Evolutionary conservation across 176 grass and related monocot species (phyloP), one percentile per base, ranked within the genome.

Genomic region (Cenchrus fungigraminus): DNA sequence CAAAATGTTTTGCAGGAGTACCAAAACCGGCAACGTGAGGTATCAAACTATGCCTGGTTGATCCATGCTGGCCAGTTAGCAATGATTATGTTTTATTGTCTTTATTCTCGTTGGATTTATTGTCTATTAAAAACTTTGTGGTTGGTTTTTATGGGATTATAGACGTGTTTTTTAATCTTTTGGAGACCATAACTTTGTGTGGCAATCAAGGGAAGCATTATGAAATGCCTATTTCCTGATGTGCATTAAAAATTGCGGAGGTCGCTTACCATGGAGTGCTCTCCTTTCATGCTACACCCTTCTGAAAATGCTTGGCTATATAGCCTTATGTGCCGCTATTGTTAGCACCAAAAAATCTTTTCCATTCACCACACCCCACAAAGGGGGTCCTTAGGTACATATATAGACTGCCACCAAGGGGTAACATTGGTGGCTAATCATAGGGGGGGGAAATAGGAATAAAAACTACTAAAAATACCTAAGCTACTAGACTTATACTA

Each of bases 1-100:
- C 89, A 95, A 80, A 98, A 98, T 47, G 87, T 98, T 83, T 83
- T 98, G 78, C 80, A 94, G 75, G 96, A 98, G 85, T 98, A 94
- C 88, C 93, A 98, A 87, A 90, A 22, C 47, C 83, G 91, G 59
- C 86, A 98, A 59, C 72, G 15, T n/a, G 87, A 98, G 93, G 96
- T 98, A 88, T 72, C 43, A 73, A 52, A 81, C 31, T 52, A 71
- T 51, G 53, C n/a, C 29, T 77, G 1, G 46, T 44, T n/a, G 17
- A 42, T 45, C 22, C 32, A 10, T 51, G 5, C 6, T 54, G 67
- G 37, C 16, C n/a, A 40, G 22, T 78, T 71, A 55, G 49, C 58
- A 29, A 61, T 34, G 42, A 58, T 64, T 71, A 19, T 13, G 9
- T 72, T 82, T 88, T 55, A 77, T n/a, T 8, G 1, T 65, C 55